phyloP scores from a whole-genome alignment of 2,329 filamentous ascomycete species.

The Botrytis squamosa region DNA sequence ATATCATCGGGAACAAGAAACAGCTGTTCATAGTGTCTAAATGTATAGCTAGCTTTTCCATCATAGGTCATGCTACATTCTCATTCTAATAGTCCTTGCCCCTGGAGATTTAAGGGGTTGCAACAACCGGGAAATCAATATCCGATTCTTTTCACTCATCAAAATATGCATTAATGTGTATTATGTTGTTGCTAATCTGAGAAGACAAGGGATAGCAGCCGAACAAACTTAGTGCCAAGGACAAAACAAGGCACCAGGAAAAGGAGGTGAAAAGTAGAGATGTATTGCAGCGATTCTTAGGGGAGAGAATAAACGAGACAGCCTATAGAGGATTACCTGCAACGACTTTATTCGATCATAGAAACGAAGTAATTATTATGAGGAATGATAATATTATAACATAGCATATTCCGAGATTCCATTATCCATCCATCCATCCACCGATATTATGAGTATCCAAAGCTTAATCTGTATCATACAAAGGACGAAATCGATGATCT shows the following conservation, averaged over 20 bases:
- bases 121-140: background rate
- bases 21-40: background rate
- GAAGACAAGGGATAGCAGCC: background rate
- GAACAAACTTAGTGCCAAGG: background rate
- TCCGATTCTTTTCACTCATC: background rate
- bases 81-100: background rate
- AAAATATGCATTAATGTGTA: background rate
- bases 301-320: background rate
- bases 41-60: background rate
- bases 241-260: background rate
- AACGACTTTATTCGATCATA: background rate
- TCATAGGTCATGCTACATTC: background rate
- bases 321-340: background rate
- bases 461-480: background rate
- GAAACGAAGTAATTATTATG: background rate
- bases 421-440: background rate
- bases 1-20: background rate
- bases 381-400: background rate
- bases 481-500: background rate
- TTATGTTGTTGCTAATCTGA: background rate
- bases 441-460: constrained; percentile 1
- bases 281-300: background rate
- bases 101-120: background rate
- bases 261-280: background rate
- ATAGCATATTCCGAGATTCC: background rate